Conservation (phyloP, 306 rosid genomes). For the Castanospermum australe region DNA sequence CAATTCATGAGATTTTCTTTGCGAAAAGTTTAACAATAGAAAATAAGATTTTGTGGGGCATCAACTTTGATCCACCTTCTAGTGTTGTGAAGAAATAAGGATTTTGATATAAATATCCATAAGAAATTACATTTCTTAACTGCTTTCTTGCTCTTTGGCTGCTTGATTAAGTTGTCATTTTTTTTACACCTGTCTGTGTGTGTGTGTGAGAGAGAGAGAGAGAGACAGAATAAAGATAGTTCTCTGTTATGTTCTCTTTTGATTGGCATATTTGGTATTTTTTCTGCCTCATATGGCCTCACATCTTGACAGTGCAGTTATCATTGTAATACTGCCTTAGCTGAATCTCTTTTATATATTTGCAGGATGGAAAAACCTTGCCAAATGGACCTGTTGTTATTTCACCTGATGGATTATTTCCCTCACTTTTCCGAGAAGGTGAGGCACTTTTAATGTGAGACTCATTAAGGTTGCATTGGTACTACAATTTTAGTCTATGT, state of each 20-base stretch:
- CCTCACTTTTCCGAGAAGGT: conserved; percentile 94
- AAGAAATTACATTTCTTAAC: not conserved
- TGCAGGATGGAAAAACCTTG: conserved; percentile 91
- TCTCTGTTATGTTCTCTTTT: not conserved
- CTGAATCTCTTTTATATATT: conserved; percentile 17
- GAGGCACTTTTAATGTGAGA: conserved; percentile 24
- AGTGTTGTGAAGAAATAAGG: conserved; percentile 1
- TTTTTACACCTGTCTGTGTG: not conserved
- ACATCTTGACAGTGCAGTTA: not conserved
- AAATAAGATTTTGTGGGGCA: not conserved
- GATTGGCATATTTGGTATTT: not conserved
- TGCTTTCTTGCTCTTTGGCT: not conserved
- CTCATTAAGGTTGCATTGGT: conserved; percentile 19
- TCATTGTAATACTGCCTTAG: conserved; percentile 2
- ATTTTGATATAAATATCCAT: conserved; percentile 7
- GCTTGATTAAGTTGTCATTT: not conserved
- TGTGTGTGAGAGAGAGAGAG: not conserved
- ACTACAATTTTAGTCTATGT: conserved; percentile 2
- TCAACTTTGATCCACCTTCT: not conserved
- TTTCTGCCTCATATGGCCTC: not conserved
- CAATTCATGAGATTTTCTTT: not conserved
- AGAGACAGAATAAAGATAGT: not conserved
- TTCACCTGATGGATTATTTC: conserved; percentile 97
- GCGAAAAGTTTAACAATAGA: not conserved
- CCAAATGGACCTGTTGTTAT: conserved; percentile 94